Conservation (phyloP, 306 rosid genomes). For the Dryas alaskensis region DNA sequence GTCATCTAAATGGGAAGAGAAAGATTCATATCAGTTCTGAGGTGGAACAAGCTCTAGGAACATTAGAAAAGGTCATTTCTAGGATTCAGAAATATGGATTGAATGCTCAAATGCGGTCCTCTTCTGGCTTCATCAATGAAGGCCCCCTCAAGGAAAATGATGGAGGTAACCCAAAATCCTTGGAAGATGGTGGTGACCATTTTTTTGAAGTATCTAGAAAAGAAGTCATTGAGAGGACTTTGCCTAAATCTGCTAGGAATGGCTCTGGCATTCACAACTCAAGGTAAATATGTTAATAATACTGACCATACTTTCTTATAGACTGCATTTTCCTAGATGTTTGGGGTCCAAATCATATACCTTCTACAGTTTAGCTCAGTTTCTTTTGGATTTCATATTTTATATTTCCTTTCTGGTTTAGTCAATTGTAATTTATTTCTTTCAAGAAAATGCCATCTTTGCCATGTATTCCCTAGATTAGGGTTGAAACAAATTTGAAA, state of each 20-base stretch:
- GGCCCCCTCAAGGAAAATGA: slow-evolving; percentile 29
- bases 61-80: slow-evolving; percentile 68
- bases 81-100: slow-evolving; percentile 42
- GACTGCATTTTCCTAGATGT: neutral
- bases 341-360: neutral
- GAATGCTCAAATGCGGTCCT: slow-evolving; percentile 29
- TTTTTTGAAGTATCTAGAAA: slow-evolving; percentile 19
- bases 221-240: slow-evolving; percentile 30
- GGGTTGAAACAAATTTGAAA: too few relatives aligned
- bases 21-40: slow-evolving; percentile 48
- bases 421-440: neutral
- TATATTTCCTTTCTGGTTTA: neutral
- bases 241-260: slow-evolving; percentile 26
- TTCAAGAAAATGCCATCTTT: neutral
- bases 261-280: slow-evolving; percentile 35
- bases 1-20: slow-evolving; percentile 29
- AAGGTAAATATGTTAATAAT: slow-evolving; percentile 39
- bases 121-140: slow-evolving; percentile 34
- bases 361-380: neutral
- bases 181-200: slow-evolving; percentile 29
- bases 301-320: neutral
- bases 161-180: slow-evolving; percentile 26
- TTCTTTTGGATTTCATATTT: neutral
- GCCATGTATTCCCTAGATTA: too few relatives aligned
- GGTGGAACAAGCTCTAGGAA: slow-evolving; percentile 72